Base-by-base conservation (phyloP, 2,329 filamentous ascomycete genomes). In the Phialophora verrucosa region DNA sequence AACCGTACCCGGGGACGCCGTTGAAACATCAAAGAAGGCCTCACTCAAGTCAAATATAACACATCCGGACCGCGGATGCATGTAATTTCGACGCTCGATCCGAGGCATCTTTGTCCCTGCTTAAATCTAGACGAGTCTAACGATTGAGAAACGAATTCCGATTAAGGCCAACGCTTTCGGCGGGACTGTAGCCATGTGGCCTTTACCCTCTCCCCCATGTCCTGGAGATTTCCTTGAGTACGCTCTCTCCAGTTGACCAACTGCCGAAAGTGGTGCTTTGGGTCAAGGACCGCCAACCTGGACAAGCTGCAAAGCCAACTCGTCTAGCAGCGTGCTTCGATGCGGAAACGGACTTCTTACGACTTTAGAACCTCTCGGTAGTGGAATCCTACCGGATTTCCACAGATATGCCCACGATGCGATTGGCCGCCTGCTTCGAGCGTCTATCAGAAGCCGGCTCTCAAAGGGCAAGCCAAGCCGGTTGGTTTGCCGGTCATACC, bases 201-300 rank as follows among this genome's bases (percentile, higher is more conserved):
- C 17, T n/a, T 17, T 20, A 2, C 17, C 12, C 38, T 44, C 38
- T 44, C 38, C 38, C n/a, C 17, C 17, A n/a, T 35, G 2, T 55
- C 29, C 29, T 55, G 53, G 29, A n/a, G 38, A n/a, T 8, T 8
- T 44, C 1, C 17, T 44, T 17, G 6, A 44, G 14, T n/a, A n/a
- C 17, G 6, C 6, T 42, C 38, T 29, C 20, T 32, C 53, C 29
- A n/a, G n/a, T n/a, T 10, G 29, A 35, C 29, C 53, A 55, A 55
- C 25, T 55, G 53, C 53, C 53, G 53, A 55, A 53, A 55, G 53
- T 55, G 53, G 53, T 55, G 53, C 53, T 27, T 51, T 32, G 29
- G 29, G 11, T 55, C 53, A 29, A 20, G 29, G 25, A 25, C 53
- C 14, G 53, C 25, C 29, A 55, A 55, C 53, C 10, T 17, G 49